phyloP scores from a whole-genome alignment of 495 filamentous ascomycete species.

The Penicillium subrubescens region DNA sequence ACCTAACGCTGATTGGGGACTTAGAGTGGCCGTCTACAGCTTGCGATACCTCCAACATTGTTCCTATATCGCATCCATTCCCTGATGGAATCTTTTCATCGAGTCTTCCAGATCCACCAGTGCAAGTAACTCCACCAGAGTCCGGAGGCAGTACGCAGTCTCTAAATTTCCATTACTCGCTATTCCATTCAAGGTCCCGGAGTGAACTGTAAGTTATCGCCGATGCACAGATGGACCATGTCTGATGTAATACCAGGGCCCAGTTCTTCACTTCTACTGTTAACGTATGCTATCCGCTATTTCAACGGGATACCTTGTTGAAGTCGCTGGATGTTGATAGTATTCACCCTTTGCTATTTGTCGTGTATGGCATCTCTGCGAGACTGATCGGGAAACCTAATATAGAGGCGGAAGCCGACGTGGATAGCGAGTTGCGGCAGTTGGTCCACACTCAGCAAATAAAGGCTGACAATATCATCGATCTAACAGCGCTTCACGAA shows the following conservation, averaged over 20 bases:
- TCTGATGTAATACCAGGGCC: neutral
- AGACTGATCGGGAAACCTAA: neutral
- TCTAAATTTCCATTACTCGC: neutral
- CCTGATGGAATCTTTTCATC: neutral
- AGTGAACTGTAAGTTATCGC: constrained; percentile 1
- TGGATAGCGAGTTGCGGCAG: constrained; percentile 1
- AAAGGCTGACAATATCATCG: neutral
- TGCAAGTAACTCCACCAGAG: neutral
- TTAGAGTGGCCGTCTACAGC: neutral
- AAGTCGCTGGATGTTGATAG: neutral
- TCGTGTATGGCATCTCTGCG: neutral
- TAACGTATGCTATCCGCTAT: neutral
- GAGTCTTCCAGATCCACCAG: neutral
- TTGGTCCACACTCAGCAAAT: constrained; percentile 3
- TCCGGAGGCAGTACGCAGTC: neutral
- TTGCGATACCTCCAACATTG: neutral
- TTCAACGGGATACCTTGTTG: neutral
- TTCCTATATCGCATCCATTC: neutral
- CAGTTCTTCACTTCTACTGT: neutral
- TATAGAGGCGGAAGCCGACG: neutral
- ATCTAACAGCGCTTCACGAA: neutral
- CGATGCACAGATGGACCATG: neutral
- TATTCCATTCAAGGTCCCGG: constrained; percentile 4
- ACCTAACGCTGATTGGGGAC: neutral
- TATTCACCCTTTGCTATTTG: neutral